Percentiles rank a stretch among this genome's conserved stretches.
These are phyloP conservation scores for Colletotrichum lupini DNA, from an alignment of 2,329 filamentous ascomycete species.

Conservation along the genomic window DNA sequence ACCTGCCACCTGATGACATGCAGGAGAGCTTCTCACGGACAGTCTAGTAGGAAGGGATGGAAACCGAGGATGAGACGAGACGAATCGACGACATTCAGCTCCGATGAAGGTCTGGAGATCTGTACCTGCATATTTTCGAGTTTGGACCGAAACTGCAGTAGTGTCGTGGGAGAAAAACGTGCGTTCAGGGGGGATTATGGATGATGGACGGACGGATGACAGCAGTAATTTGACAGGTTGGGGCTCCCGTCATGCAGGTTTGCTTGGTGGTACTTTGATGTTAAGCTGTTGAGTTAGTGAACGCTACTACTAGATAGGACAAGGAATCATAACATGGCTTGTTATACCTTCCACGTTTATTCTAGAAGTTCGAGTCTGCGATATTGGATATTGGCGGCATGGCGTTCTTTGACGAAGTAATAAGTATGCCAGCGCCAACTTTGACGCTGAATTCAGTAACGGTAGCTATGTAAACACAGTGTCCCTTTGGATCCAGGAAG, in stretches of 20 bases:
- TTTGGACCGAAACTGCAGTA: neutral
- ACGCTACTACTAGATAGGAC: neutral
- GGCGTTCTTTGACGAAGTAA: neutral
- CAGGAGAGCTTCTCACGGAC: neutral
- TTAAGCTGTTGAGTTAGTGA: neutral
- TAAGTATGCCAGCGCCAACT: neutral
- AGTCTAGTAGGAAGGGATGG: neutral
- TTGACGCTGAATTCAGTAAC: neutral
- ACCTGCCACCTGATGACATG: neutral
- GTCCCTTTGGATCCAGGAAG: too few relatives aligned
- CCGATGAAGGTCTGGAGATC: neutral
- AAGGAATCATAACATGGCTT: neutral
- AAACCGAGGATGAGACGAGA: neutral
- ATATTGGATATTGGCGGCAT: neutral
- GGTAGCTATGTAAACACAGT: too few relatives aligned
- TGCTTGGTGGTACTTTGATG: neutral
- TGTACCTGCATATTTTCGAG: neutral
- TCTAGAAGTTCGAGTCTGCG: neutral
- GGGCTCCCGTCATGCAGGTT: slow-evolving; percentile 5
- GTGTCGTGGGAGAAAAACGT: neutral
- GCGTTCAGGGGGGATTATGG: neutral
- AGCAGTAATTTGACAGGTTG: neutral
- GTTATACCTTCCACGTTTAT: neutral
- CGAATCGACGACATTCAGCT: neutral
- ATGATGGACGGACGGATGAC: neutral